Percentiles rank a stretch among this genome's conserved stretches.
Evolutionary conservation across 2,329 filamentous ascomycete species (phyloP).

Genomic region (Colletotrichum sp.): DNA sequence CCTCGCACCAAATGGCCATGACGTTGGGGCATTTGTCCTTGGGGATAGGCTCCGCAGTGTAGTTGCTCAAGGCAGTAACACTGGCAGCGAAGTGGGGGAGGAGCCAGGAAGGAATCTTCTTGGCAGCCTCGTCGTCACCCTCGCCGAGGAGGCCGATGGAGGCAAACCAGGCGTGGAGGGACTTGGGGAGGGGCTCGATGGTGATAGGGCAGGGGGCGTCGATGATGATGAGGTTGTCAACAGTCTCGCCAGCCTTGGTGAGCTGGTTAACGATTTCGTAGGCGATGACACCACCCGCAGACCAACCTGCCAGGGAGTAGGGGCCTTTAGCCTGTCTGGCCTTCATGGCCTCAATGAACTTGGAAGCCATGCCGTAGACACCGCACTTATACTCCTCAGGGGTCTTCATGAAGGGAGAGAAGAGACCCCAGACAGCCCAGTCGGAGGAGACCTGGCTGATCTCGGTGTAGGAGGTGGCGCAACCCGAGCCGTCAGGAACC

Average conservation of each 20-base stretch:
- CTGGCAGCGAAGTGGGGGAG: conserved; percentile 75
- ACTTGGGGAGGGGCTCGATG: conserved; percentile 69
- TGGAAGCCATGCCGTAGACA: conserved; percentile 58
- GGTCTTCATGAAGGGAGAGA: conserved; percentile 68
- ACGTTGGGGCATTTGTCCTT: conserved; percentile 64
- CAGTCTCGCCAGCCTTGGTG: conserved; percentile 58
- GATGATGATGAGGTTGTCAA: conserved; percentile 67
- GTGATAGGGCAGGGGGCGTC: conserved; percentile 71
- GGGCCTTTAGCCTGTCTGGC: conserved; percentile 72
- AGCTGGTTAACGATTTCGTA: conserved; percentile 70
- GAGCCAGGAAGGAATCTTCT: conserved; percentile 73
- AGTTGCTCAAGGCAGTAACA: conserved; percentile 71
- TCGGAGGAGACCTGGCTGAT: conserved; percentile 56
- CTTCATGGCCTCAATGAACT: conserved; percentile 63
- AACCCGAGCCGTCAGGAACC: conserved; percentile 60
- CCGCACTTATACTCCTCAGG: conserved; percentile 62
- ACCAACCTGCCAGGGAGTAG: conserved; percentile 75
- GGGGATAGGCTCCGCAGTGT: conserved; percentile 68
- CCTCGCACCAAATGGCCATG: conserved; percentile 73
- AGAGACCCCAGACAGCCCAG: conserved; percentile 57
- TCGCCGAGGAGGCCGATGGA: conserved; percentile 74
- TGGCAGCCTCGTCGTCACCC: conserved; percentile 47
- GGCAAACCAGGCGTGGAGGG: conserved; percentile 75
- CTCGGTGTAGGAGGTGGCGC: conserved; percentile 71
- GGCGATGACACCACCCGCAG: conserved; percentile 76